Conservation (phyloP, 192 early-diverging fungal species). For the Backusella westeae region DNA sequence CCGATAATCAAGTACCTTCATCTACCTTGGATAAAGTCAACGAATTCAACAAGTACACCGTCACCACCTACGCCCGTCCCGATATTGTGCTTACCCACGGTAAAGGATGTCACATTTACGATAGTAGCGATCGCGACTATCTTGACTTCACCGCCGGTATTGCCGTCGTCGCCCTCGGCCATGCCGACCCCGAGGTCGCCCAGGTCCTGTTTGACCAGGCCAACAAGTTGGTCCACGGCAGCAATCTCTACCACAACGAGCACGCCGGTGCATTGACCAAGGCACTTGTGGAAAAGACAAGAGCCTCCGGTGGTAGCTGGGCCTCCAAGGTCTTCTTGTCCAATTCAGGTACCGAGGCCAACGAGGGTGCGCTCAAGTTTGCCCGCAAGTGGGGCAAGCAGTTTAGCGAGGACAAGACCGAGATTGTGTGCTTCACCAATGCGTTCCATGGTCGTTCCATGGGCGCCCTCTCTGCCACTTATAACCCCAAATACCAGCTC, state of each 20-base stretch:
- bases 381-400: slow-evolving; percentile 83
- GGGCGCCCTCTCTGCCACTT: slow-evolving; percentile 95
- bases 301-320: slow-evolving; percentile 41
- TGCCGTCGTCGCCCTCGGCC: slow-evolving; percentile 92
- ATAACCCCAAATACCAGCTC: slow-evolving; percentile 89
- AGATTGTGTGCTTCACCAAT: slow-evolving; percentile 83
- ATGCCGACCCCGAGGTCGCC: slow-evolving; percentile 75
- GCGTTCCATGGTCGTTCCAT: slow-evolving; percentile 97
- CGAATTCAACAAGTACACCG: slow-evolving; percentile 55
- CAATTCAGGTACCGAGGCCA: slow-evolving; percentile 98
- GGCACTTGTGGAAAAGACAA: slow-evolving; percentile 63
- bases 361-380: slow-evolving; percentile 98
- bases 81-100: slow-evolving; percentile 78
- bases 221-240: slow-evolving; percentile 77
- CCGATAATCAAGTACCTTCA: slow-evolving; percentile 44
- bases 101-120: slow-evolving; percentile 78
- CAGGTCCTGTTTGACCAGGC: slow-evolving; percentile 80
- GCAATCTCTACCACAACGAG: slow-evolving; percentile 92
- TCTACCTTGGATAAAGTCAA: slow-evolving; percentile 43
- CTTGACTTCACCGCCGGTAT: slow-evolving; percentile 96
- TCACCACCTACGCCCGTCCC: slow-evolving; percentile 72
- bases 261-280: slow-evolving; percentile 81
- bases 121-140: slow-evolving; percentile 71
- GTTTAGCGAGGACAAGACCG: slow-evolving; percentile 57
- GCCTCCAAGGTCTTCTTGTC: slow-evolving; percentile 86